Evolutionary conservation across 2,329 filamentous ascomycete species (phyloP), one percentile per base, ranked within the genome.

Genomic region (Pochonia chlamydosporia): DNA sequence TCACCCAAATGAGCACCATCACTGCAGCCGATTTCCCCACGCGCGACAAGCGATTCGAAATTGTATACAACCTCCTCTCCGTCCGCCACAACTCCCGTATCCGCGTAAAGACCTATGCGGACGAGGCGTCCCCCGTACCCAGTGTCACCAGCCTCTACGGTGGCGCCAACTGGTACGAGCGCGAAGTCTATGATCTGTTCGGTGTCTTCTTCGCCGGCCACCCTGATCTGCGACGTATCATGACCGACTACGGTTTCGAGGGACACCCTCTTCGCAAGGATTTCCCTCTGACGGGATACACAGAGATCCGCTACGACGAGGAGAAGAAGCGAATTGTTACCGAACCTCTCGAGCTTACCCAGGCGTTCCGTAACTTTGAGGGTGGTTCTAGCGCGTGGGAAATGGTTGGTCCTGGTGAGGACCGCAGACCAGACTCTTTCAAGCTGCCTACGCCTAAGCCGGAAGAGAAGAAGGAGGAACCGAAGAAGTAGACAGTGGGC

Each of bases 321-420:
- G 95, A 99, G 79, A 99, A 96, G 87, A 99, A 99, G 83, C 83
- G 93, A 53, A 96, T 99, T 64, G 92, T 99, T 51, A 92, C 95
- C 26, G 95, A 99, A 77, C 93, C 95, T 35, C 77, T 99, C 43
- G 93, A 99, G 75, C 80, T 99, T 70, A 97, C 93, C 13, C 93
- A 99, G 72, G 93, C 95, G 7, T 99, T 95, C 83, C 84, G 93
- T 59, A 97, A 99, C 75, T 99, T 99, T 63, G 91, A 96, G 72
- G 90, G 91, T 52, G 89, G 90, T 48, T 83, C 82, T 40, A 82
- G 84, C 54, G 79, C 79, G 13, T 84, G 81, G 81, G 81, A 84
- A 73, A 81, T 78, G 55, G 69, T 85, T 53, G 81, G 78, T 50
- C 55, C 79, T 52, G 92, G 92, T 59, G 70, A 82, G 47, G 82